Evolutionary conservation across 345 rosid species (phyloP).

Genomic region (Reutealis trisperma): DNA sequence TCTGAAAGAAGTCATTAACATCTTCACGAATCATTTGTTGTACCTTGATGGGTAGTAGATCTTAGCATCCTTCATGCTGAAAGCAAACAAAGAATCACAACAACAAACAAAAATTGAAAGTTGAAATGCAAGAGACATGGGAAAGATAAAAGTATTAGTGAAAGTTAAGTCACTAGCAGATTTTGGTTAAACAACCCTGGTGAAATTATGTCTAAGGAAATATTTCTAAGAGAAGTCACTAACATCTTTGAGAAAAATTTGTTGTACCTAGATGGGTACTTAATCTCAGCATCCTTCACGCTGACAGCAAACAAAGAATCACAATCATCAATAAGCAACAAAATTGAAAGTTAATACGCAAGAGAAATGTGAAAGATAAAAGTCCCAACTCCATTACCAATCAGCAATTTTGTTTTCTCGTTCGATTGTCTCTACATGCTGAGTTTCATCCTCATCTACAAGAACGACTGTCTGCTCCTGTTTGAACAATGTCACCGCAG

Average conservation of each 20-base stretch:
- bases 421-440: slow-evolving; percentile 33
- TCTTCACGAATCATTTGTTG: background rate
- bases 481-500: slow-evolving; percentile 15
- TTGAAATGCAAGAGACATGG: background rate
- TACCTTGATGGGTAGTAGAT: slow-evolving; percentile 77
- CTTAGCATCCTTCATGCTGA: slow-evolving; percentile 54
- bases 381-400: slow-evolving; percentile 39
- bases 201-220: background rate
- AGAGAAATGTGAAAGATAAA: background rate
- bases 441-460: slow-evolving; percentile 67
- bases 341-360: background rate
- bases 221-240: background rate
- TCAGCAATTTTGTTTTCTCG: slow-evolving; percentile 42
- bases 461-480: slow-evolving; percentile 59
- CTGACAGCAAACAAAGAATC: slow-evolving; percentile 42
- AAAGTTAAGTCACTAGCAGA: background rate
- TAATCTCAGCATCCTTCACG: slow-evolving; percentile 49
- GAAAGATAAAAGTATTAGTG: background rate
- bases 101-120: slow-evolving; percentile 6
- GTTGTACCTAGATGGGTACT: slow-evolving; percentile 67
- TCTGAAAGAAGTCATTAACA: slow-evolving; percentile 3
- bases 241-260: background rate
- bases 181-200: slow-evolving; percentile 8
- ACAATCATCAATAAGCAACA: slow-evolving; percentile 14
- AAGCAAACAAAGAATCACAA: slow-evolving; percentile 26